These are phyloP conservation scores for Quercus berberidifolia DNA, from an alignment of 306 rosid species.

Conservation along the genomic window DNA sequence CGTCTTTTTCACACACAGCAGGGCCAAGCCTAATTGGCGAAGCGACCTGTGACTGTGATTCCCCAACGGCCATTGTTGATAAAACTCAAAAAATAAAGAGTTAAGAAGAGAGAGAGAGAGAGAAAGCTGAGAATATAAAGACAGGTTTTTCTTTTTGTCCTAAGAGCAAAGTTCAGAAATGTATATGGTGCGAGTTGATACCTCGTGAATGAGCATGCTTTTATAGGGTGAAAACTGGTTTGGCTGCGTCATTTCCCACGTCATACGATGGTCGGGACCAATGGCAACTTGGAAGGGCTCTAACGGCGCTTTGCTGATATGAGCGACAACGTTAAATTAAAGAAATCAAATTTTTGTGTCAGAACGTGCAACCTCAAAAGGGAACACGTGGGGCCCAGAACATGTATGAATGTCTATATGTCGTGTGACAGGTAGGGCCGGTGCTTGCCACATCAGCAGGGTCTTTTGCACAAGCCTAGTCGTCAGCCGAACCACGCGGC, in stretches of 20 bases:
- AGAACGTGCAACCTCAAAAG: neutral
- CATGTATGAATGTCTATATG: slow-evolving; percentile 26
- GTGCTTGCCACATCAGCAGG: slow-evolving; percentile 32
- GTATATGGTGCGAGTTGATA: neutral
- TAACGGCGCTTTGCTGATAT: slow-evolving; percentile 5
- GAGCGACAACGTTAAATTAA: slow-evolving; percentile 4
- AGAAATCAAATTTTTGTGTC: neutral
- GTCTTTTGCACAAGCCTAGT: slow-evolving; percentile 11
- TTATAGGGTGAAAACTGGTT: slow-evolving; percentile 27
- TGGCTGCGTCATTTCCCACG: slow-evolving; percentile 23
- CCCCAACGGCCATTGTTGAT: slow-evolving; percentile 50
- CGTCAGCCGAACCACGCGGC: slow-evolving; percentile 48
- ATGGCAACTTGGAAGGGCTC: slow-evolving; percentile 31
- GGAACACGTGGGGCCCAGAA: slow-evolving; percentile 54
- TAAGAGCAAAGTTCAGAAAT: no score
- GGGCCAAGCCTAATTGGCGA: slow-evolving; percentile 23
- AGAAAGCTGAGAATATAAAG: neutral
- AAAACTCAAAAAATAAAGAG: neutral
- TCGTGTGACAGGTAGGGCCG: slow-evolving; percentile 53
- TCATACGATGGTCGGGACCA: slow-evolving; percentile 5
- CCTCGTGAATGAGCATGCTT: neutral
- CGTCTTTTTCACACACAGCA: slow-evolving; percentile 39
- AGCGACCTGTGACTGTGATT: slow-evolving; percentile 4
- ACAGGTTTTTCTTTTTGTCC: no score
- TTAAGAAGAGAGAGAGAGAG: neutral